A percentile compares a stretch with the other conserved stretches of the same genome.
These are phyloP conservation scores for Leccinum pellstonianum DNA, from an alignment of 768 basidiomycete genomes.

Conservation along the genomic window DNA sequence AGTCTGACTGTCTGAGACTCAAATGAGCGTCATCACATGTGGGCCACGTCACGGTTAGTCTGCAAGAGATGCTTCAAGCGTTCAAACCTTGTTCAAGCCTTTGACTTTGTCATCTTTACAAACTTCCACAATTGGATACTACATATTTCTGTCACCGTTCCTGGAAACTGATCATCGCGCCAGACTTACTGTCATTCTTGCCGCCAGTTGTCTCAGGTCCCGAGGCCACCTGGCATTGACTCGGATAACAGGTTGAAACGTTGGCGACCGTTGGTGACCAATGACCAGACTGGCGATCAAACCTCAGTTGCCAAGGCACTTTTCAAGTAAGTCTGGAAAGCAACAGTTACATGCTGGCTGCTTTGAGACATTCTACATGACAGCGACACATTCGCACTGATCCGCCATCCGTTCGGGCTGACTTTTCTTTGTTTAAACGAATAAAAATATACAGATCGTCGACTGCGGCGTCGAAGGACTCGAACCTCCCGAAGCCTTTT, in stretches of 20 bases:
- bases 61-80: neutral
- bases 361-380: neutral
- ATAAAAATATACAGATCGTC: neutral
- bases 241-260: neutral
- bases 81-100: no score
- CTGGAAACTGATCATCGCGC: no score
- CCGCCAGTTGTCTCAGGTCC: neutral
- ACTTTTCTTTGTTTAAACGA: neutral
- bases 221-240: neutral
- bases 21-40: no score
- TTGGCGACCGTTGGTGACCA: neutral
- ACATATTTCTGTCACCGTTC: no score
- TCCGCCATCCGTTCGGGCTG: neutral
- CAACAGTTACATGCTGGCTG: no score
- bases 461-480: neutral
- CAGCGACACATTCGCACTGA: neutral
- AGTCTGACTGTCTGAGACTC: no score
- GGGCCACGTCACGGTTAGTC: no score
- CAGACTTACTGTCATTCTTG: neutral
- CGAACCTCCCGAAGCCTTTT: neutral
- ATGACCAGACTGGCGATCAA: neutral
- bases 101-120: neutral
- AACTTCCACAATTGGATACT: no score
- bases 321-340: no score
- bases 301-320: no score